Evolutionary conservation across 805 yeast genomes (phyloP).

Genomic region (Schizosaccharomyces osmophilus): DNA sequence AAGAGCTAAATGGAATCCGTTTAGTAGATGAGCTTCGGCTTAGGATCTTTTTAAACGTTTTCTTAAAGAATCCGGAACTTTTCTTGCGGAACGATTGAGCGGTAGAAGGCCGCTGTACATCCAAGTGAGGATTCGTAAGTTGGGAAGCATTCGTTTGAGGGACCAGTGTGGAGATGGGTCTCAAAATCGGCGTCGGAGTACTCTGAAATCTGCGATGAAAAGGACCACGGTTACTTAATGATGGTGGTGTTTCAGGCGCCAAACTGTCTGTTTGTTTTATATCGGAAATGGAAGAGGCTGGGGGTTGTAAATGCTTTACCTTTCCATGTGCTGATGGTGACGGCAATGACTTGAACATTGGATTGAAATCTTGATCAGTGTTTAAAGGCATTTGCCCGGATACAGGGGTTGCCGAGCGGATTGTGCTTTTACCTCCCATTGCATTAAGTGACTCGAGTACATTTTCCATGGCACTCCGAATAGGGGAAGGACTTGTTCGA

Average conservation of each 20-base stretch:
- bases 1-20: background rate
- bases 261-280: too few relatives aligned
- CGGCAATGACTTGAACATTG: too few relatives aligned
- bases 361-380: background rate
- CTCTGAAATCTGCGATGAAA: background rate
- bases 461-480: slow-evolving; percentile 15
- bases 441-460: slow-evolving; percentile 13
- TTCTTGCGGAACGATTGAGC: background rate
- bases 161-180: background rate
- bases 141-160: background rate
- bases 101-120: background rate
- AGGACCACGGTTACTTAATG: background rate
- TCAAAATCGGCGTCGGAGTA: background rate
- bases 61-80: background rate
- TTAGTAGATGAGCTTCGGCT: background rate
- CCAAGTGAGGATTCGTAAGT: background rate
- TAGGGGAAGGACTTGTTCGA: slow-evolving; percentile 10
- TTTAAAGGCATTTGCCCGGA: background rate
- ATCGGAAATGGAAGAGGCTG: too few relatives aligned
- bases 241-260: background rate
- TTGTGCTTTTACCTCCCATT: slow-evolving; percentile 5
- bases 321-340: background rate
- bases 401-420: background rate
- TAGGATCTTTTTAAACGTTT: background rate
- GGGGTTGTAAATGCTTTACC: too few relatives aligned